Evolutionary conservation across 73 alveolate genomes (phyloP).

Genomic region (Strombidium stylifer): DNA sequence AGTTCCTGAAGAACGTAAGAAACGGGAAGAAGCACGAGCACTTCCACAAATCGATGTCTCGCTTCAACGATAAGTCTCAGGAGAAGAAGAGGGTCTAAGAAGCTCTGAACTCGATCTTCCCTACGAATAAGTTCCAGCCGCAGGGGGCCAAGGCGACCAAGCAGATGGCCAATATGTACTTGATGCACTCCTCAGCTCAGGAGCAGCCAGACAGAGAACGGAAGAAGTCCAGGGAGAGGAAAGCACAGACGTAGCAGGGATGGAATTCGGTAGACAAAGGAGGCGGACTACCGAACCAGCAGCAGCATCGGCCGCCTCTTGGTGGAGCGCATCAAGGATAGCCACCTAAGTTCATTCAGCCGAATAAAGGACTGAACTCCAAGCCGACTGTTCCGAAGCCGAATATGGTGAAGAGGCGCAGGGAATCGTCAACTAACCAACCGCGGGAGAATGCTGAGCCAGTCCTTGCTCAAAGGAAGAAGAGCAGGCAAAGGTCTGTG

Average conservation of each 20-base stretch:
- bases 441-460: no score
- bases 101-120: slow-evolving; percentile 39
- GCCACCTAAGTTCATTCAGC: no score
- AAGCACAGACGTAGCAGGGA: slow-evolving; percentile 3
- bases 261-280: not conserved
- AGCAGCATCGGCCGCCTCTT: no score
- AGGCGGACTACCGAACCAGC: not conserved
- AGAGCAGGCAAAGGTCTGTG: no score
- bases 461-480: no score
- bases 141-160: no score
- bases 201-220: not conserved
- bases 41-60: slow-evolving; percentile 2
- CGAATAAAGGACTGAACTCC: no score
- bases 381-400: no score
- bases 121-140: slow-evolving; percentile 27
- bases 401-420: no score
- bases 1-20: slow-evolving; percentile 20
- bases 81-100: slow-evolving; percentile 11
- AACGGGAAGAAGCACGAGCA: slow-evolving; percentile 5
- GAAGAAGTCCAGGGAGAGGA: slow-evolving; percentile 9
- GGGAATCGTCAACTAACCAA: no score
- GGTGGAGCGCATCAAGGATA: no score
- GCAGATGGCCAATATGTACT: not conserved
- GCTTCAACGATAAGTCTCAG: slow-evolving; percentile 4
- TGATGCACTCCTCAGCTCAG: not conserved